Conservation (phyloP, 1,284 basidiomycete genomes). For the Uromyces viciae-fabae region DNA sequence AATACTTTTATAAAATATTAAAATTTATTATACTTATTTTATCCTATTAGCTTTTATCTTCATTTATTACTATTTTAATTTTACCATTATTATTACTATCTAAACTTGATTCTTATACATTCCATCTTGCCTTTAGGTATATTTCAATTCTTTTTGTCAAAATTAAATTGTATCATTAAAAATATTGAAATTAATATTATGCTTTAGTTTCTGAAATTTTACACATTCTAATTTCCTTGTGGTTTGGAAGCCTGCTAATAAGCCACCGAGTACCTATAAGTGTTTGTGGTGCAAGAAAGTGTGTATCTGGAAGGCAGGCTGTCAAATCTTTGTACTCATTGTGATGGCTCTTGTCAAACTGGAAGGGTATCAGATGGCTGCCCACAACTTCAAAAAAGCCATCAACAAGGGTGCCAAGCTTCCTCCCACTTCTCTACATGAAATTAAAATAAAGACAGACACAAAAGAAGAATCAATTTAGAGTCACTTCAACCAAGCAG, state of each 20-base stretch:
- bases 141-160: too few species aligned
- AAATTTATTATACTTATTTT: too few species aligned
- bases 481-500: neutral
- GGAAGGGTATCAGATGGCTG: neutral
- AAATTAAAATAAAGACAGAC: neutral
- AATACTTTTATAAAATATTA: too few species aligned
- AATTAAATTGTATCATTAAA: too few species aligned
- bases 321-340: slow-evolving; percentile 5
- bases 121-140: too few species aligned
- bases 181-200: too few species aligned
- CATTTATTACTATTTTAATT: too few species aligned
- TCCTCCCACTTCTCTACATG: neutral
- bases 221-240: neutral
- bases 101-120: too few species aligned
- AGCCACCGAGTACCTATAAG: neutral
- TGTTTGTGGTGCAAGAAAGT: neutral
- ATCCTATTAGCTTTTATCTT: too few species aligned
- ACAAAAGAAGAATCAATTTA: too few species aligned
- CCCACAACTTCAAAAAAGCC: neutral
- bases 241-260: neutral
- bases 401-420: neutral
- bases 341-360: slow-evolving; percentile 1
- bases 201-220: too few species aligned
- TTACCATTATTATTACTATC: too few species aligned
- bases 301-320: neutral